A percentile compares a stretch with the other conserved stretches of the same genome.
phyloP scores from a whole-genome alignment of 2,329 filamentous ascomycete species.

The Tolypocladium cylindrosporum region DNA sequence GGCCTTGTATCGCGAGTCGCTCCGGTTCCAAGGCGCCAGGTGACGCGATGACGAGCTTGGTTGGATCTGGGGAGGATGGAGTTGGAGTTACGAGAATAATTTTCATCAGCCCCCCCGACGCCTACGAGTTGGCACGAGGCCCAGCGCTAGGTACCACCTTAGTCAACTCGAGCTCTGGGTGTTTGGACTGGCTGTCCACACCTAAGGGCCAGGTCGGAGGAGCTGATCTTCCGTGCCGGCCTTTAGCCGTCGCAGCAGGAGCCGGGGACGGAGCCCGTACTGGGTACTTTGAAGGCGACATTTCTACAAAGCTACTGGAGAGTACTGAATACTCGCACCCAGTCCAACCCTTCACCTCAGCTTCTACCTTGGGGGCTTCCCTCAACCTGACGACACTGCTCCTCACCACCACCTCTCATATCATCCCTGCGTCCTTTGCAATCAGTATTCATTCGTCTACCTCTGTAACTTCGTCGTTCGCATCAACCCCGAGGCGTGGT shows the following conservation, averaged over 20 bases:
- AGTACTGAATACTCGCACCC: not conserved
- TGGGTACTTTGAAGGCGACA: not conserved
- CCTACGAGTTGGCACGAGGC: not conserved
- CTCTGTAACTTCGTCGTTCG: not conserved
- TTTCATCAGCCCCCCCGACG: slow-evolving; percentile 19
- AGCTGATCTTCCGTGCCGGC: not conserved
- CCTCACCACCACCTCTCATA: not conserved
- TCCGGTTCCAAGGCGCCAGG: slow-evolving; percentile 16
- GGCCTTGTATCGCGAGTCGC: slow-evolving; percentile 13
- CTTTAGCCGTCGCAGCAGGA: not conserved
- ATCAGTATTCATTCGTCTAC: not conserved
- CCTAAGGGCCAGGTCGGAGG: not conserved
- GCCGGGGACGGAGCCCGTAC: not conserved
- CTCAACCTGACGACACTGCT: not conserved
- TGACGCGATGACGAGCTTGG: slow-evolving; percentile 20
- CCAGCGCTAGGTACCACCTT: not conserved
- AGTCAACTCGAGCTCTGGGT: not conserved
- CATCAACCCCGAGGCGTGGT: not conserved
- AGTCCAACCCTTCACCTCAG: too few species aligned
- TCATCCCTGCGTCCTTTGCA: not conserved
- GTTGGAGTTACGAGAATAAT: slow-evolving; percentile 25
- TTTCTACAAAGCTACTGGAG: too few species aligned
- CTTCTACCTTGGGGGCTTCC: not conserved
- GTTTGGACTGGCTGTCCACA: not conserved
- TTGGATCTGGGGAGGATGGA: slow-evolving; percentile 10